These are phyloP conservation scores for Termitomyces sp. DNA, from an alignment of 768 basidiomycete genomes.

Conservation along the genomic window DNA sequence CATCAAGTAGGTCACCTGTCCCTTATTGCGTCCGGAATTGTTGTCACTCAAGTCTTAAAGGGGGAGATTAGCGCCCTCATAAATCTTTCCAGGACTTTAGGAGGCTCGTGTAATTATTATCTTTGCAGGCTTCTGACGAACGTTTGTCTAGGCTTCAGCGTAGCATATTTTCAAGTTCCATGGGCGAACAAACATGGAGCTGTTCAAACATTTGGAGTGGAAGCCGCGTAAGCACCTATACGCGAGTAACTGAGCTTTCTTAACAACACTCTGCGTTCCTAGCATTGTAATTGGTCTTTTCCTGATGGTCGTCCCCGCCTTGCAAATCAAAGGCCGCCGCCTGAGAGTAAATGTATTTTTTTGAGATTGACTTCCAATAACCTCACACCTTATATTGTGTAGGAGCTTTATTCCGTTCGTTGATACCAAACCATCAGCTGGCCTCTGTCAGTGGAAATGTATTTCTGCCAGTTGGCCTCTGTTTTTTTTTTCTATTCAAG, in stretches of 20 bases:
- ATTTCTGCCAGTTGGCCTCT: no score
- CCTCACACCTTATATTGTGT: neutral
- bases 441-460: neutral
- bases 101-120: constrained; percentile 24
- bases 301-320: constrained; percentile 39
- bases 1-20: constrained; percentile 25
- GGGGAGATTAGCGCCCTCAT: constrained; percentile 55
- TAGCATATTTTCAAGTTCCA: constrained; percentile 54
- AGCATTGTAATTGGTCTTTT: constrained; percentile 47
- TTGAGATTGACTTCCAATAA: neutral
- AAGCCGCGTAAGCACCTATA: constrained; percentile 40
- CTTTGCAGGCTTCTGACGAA: neutral
- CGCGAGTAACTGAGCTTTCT: neutral
- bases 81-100: constrained; percentile 46
- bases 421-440: neutral
- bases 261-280: neutral
- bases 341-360: constrained; percentile 32
- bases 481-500: no score
- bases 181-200: constrained; percentile 51
- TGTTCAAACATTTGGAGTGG: constrained; percentile 48
- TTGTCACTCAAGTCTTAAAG: constrained; percentile 10
- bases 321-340: constrained; percentile 40
- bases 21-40: neutral
- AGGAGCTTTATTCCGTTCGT: constrained; percentile 19
- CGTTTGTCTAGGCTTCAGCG: constrained; percentile 34